Conservation (phyloP, 768 basidiomycete species). For the Pleurotus platypus region DNA sequence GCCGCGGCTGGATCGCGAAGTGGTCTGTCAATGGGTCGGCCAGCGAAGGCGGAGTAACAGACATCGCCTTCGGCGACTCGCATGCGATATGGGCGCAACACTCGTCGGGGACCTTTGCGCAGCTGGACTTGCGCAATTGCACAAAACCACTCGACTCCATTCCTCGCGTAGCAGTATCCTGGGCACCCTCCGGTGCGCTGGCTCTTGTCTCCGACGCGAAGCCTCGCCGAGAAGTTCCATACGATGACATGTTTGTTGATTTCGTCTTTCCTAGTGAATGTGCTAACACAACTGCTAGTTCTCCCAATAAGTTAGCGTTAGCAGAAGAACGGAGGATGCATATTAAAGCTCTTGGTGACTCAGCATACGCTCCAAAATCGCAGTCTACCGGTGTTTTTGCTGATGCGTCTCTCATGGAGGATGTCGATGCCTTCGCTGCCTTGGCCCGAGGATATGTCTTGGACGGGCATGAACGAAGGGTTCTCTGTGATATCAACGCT, state of each 20-base stretch:
- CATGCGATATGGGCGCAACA: constrained; percentile 74
- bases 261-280: neutral
- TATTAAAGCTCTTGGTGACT: constrained; percentile 61
- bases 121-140: constrained; percentile 68
- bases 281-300: constrained; percentile 21
- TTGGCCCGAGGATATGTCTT: constrained; percentile 67
- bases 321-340: constrained; percentile 31
- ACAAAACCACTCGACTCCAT: constrained; percentile 66
- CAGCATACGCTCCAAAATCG: constrained; percentile 39
- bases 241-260: constrained; percentile 68
- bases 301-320: constrained; percentile 29
- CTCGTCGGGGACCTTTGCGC: constrained; percentile 72
- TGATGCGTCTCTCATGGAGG: constrained; percentile 29
- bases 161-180: constrained; percentile 58
- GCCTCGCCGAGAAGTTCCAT: constrained; percentile 62
- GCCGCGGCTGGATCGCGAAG: constrained; percentile 78
- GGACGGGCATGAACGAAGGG: constrained; percentile 39
- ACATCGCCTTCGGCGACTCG: constrained; percentile 65
- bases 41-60: constrained; percentile 71
- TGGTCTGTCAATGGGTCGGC: constrained; percentile 68
- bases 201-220: constrained; percentile 62
- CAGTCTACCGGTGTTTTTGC: constrained; percentile 59
- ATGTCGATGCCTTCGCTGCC: constrained; percentile 46
- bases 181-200: constrained; percentile 63
- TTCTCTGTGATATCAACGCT: constrained; percentile 60